Base-by-base conservation (phyloP, 345 rosid genomes). In the Salix udensis region DNA sequence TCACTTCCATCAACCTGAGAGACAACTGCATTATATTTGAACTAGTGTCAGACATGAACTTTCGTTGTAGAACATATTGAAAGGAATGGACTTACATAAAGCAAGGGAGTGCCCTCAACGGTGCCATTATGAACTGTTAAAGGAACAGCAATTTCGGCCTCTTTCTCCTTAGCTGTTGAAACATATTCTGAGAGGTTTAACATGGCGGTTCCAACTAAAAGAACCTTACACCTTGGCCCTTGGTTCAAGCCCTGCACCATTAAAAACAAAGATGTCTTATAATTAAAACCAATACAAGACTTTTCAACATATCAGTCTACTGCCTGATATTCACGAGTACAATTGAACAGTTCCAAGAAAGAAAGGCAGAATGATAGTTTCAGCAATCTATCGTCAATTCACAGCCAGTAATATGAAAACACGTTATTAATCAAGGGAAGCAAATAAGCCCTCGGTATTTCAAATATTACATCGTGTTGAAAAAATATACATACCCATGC, bases 131-230 rank as follows among this genome's bases (percentile, higher is more conserved):
- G 74, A 77, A 80, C 78, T 0, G 76, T 65, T 53, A 92, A 85
- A 75, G 96, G 93, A 67, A 91, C 58, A 73, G 52, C 85, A 18
- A 92, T 14, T 68, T 89, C 92, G 23, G 88, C 82, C 42, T 89
- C 87, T 73, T 82, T 82, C 77, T 89, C 80, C 72, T 82, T 88
- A 37, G 86, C 82, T 6, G 73, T 68, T 77, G 89, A 78, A 24
- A 90, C 94, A 76, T 82, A 91, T 48, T 94, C 94, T 18, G 94
- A 91, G 5, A 94, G 86, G 78, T 94, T 91, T 78, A 92, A 58
- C 0, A 74, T 74, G 5, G 88, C 87, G 11, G 88, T 81, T 77
- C 97, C 97, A 78, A 89, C 78, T 30, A 86, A 66, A 36, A 87
- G 81, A 66, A 82, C 83, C 82, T 85, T 91, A 77, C 52, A 83